phyloP scores from a whole-genome alignment of 2,329 filamentous ascomycete genomes.

The Bretziella fagacearum region DNA sequence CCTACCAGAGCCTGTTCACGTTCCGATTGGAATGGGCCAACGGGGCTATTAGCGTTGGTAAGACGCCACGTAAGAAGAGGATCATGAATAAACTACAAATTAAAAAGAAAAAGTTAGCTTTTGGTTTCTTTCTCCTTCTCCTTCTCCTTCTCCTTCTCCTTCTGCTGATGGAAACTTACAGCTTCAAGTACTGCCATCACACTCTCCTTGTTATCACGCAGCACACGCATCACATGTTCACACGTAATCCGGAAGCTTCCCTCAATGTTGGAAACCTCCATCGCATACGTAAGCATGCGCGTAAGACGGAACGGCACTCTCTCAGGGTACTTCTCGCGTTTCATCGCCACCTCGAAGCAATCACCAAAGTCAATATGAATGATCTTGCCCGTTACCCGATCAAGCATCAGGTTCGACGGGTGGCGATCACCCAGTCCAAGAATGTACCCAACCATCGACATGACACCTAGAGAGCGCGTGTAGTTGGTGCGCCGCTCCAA shows the following conservation, averaged over 20 bases:
- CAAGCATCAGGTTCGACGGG: conserved; percentile 94
- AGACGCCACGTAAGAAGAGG: conserved; percentile 97
- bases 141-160: too few relatives aligned
- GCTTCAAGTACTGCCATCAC: conserved; percentile 97
- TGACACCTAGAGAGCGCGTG: conserved; percentile 88
- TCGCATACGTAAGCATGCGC: conserved; percentile 96
- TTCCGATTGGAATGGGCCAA: conserved; percentile 48
- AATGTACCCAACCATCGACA: conserved; percentile 99
- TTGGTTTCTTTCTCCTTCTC: too few relatives aligned
- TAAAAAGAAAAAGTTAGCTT: conserved; percentile 6
- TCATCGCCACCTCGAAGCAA: conserved; percentile 99
- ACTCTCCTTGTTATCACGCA: conserved; percentile 94
- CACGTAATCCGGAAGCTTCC: conserved; percentile 96
- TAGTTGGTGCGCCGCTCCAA: conserved; percentile 97
- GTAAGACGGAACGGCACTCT: conserved; percentile 94
- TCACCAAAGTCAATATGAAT: conserved; percentile 99
- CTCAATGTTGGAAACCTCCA: conserved; percentile 99
- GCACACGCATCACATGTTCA: conserved; percentile 93
- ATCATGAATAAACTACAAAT: conserved; percentile 98
- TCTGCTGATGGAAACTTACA: conserved; percentile 38
- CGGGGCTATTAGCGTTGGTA: conserved; percentile 43
- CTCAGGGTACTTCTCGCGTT: conserved; percentile 97
- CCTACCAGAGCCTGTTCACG: conserved; percentile 36
- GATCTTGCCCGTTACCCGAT: conserved; percentile 88
- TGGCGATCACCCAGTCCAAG: conserved; percentile 91